Evolutionary conservation across 352 stramenopile genomes (phyloP).

Genomic region (Phytophthora pini): DNA sequence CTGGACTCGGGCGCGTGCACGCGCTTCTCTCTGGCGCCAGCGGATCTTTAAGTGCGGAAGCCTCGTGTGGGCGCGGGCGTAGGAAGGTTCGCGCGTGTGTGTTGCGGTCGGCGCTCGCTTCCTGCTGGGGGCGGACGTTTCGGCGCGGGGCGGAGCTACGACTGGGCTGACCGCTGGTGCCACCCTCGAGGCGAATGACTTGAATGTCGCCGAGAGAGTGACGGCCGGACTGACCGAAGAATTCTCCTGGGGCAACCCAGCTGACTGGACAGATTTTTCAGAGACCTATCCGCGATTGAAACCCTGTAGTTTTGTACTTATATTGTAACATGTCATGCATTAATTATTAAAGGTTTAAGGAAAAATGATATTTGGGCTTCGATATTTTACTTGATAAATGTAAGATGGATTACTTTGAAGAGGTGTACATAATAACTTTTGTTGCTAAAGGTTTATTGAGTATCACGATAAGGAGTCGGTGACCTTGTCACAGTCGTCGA

Average conservation of each 20-base stretch:
- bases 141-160: conserved; percentile 12
- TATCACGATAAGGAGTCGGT: background rate
- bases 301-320: background rate
- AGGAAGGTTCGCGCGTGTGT: background rate
- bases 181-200: conserved; percentile 17
- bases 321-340: background rate
- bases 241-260: conserved; percentile 35
- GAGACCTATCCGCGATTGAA: conserved; percentile 11
- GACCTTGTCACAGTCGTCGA: conserved; percentile 27
- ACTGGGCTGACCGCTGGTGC: conserved; percentile 29
- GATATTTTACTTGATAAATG: too few relatives aligned
- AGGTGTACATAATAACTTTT: too few relatives aligned
- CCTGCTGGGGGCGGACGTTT: conserved; percentile 21
- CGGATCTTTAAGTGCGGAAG: conserved; percentile 19
- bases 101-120: background rate
- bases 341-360: too few relatives aligned
- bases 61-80: background rate
- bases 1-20: conserved; percentile 6
- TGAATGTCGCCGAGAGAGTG: conserved; percentile 21
- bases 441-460: background rate
- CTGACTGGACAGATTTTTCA: conserved; percentile 45
- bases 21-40: conserved; percentile 26
- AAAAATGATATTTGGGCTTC: too few relatives aligned
- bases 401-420: too few relatives aligned
- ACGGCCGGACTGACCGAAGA: conserved; percentile 23